Conservation (phyloP, 192 early-diverging fungal species). For the Backusella luteola region DNA sequence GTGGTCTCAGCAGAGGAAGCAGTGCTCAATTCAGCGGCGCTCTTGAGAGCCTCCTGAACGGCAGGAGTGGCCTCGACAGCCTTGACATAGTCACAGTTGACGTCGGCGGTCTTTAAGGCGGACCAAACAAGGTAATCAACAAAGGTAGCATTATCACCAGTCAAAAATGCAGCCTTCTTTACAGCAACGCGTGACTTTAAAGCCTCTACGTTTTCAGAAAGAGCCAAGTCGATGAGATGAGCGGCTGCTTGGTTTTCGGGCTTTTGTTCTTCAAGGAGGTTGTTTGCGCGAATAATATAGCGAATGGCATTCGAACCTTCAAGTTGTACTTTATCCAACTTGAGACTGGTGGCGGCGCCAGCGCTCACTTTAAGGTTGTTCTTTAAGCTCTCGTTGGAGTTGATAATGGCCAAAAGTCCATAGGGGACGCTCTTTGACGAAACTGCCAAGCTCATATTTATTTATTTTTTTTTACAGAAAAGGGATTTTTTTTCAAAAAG, state of each 20-base stretch:
- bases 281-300: slow-evolving; percentile 9
- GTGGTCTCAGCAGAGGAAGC: neutral
- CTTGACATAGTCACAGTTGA: neutral
- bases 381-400: neutral
- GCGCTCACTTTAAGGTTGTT: neutral
- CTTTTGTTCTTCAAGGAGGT: slow-evolving; percentile 18
- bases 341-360: neutral
- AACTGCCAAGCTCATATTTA: slow-evolving; percentile 11
- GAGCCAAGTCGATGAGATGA: slow-evolving; percentile 7
- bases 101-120: neutral
- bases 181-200: neutral
- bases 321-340: neutral
- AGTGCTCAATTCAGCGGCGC: neutral
- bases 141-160: neutral
- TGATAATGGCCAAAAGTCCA: slow-evolving; percentile 15
- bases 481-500: neutral
- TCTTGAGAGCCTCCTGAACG: slow-evolving; percentile 3
- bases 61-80: slow-evolving; percentile 19
- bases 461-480: neutral
- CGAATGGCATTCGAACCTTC: slow-evolving; percentile 15
- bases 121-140: slow-evolving; percentile 23
- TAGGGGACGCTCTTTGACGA: slow-evolving; percentile 5
- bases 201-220: neutral
- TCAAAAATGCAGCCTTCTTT: slow-evolving; percentile 7
- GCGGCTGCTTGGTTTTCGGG: slow-evolving; percentile 18